Percentiles rank a stretch among this genome's conserved stretches.
These are phyloP conservation scores for Alternaria panax DNA, from an alignment of 2,329 filamentous ascomycete species.

Conservation along the genomic window DNA sequence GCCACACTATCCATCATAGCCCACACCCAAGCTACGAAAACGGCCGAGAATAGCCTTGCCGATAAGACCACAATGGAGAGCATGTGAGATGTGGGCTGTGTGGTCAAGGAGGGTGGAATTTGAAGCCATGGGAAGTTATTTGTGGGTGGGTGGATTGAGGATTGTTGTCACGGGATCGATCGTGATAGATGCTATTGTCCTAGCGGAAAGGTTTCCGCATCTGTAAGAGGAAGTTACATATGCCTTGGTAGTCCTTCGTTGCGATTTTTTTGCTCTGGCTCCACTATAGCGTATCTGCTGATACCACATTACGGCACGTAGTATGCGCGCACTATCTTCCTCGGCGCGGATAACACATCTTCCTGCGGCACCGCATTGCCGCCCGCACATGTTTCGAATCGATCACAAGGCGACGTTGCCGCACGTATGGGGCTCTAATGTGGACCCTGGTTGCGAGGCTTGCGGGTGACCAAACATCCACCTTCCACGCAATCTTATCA, in stretches of 20 bases:
- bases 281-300: background rate
- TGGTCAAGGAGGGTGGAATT: background rate
- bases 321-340: background rate
- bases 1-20: background rate
- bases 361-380: background rate
- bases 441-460: constrained; percentile 1
- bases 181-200: background rate
- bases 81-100: background rate
- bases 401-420: background rate
- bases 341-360: background rate
- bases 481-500: background rate
- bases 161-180: background rate
- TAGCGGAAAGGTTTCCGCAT: background rate
- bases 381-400: background rate
- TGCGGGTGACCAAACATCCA: background rate
- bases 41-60: background rate
- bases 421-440: background rate
- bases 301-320: background rate
- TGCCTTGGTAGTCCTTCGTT: background rate
- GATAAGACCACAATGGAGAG: background rate
- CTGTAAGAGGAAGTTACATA: background rate
- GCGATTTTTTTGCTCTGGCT: background rate
- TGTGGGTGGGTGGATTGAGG: constrained; percentile 1
- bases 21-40: background rate
- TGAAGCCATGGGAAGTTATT: background rate